Evolutionary conservation across 805 yeast species (phyloP).

Genomic region (Candida stauntonica): DNA sequence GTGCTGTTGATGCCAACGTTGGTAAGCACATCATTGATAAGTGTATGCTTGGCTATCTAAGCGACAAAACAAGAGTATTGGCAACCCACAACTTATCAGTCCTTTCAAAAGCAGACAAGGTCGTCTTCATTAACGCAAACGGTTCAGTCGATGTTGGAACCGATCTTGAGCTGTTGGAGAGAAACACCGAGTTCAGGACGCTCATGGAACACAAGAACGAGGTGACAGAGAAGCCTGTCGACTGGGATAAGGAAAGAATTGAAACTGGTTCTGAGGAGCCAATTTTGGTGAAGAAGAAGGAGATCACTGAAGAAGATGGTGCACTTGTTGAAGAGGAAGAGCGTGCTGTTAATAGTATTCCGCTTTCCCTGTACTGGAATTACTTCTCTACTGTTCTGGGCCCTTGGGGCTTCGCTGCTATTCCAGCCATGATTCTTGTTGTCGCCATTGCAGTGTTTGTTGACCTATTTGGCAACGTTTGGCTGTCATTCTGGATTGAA

Average conservation of each 20-base stretch:
- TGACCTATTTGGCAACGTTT: conserved; percentile 61
- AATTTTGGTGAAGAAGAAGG: not conserved
- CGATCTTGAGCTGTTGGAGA: conserved; percentile 42
- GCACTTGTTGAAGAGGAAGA: conserved; percentile 27
- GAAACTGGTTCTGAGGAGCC: not conserved
- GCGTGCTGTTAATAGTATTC: conserved; percentile 35
- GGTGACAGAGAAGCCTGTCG: not conserved
- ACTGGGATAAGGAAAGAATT: not conserved
- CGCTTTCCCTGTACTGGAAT: conserved; percentile 31
- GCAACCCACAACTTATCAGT: conserved; percentile 81
- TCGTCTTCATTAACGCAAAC: conserved; percentile 57
- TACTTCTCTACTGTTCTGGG: conserved; percentile 41
- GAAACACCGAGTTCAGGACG: conserved; percentile 43
- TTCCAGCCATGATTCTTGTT: conserved; percentile 19
- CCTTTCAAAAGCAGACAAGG: conserved; percentile 59
- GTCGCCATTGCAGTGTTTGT: conserved; percentile 38
- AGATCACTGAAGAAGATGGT: conserved; percentile 2
- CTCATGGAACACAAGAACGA: conserved; percentile 38
- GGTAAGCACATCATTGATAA: conserved; percentile 69
- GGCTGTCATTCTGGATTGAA: conserved; percentile 75
- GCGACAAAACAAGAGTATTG: conserved; percentile 57
- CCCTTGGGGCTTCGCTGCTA: conserved; percentile 31
- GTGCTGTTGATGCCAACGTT: conserved; percentile 72
- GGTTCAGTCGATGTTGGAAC: conserved; percentile 63
- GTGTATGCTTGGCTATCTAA: conserved; percentile 55